Evolutionary conservation across 2,329 filamentous ascomycete species (phyloP).

Genomic region (Cercospora brassicicola): DNA sequence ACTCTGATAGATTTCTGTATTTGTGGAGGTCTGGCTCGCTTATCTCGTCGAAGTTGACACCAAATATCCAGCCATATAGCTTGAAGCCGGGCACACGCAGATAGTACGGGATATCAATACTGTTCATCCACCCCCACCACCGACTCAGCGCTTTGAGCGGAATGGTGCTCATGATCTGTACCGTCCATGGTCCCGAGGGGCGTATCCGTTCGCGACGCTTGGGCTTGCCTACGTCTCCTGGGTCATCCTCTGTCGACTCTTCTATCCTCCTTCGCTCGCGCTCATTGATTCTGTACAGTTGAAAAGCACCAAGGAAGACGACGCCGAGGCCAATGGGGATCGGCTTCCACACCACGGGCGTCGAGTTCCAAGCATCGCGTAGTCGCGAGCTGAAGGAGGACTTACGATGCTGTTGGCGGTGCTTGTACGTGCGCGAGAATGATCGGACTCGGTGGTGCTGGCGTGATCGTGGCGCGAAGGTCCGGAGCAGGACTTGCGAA

Average conservation of each 20-base stretch:
- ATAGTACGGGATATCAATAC: slow-evolving; percentile 82
- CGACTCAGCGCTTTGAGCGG: slow-evolving; percentile 88
- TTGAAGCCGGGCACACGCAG: slow-evolving; percentile 86
- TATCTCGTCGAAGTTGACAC: slow-evolving; percentile 86
- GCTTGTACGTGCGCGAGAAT: slow-evolving; percentile 24
- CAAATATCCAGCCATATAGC: slow-evolving; percentile 85
- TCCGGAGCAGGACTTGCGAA: slow-evolving; percentile 13
- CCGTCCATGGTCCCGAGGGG: slow-evolving; percentile 86
- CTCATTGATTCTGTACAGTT: slow-evolving; percentile 74
- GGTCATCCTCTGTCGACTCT: slow-evolving; percentile 46
- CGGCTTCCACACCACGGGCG: slow-evolving; percentile 80
- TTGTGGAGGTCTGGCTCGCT: slow-evolving; percentile 82
- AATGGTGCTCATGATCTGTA: slow-evolving; percentile 89
- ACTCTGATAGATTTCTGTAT: slow-evolving; percentile 90
- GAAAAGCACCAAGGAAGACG: slow-evolving; percentile 76
- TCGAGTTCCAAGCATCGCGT: slow-evolving; percentile 59
- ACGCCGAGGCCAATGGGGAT: slow-evolving; percentile 86
- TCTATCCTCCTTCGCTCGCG: slow-evolving; percentile 47
- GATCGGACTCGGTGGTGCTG: slow-evolving; percentile 14
- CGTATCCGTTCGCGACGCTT: slow-evolving; percentile 64
- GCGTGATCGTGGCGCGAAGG: slow-evolving; percentile 9
- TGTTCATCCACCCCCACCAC: slow-evolving; percentile 88
- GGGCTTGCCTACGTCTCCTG: slow-evolving; percentile 43
- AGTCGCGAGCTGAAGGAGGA: slow-evolving; percentile 58
- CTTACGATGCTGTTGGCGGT: slow-evolving; percentile 26